Evolutionary conservation across 345 rosid species (phyloP), one percentile per base, ranked within the genome.

Genomic region (Reutealis trisperma): DNA sequence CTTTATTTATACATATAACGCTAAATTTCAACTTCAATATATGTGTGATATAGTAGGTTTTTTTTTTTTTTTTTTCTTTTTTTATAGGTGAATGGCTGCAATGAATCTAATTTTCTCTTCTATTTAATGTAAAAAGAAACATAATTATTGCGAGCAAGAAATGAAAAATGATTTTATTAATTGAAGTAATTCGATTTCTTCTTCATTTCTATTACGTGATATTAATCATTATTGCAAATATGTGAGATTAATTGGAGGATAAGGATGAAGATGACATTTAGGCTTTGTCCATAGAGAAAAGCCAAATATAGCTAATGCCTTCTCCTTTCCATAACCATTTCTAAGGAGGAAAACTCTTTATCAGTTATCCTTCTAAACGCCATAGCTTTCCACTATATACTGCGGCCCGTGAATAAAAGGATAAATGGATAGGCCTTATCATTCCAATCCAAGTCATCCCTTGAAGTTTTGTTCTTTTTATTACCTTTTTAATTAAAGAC

Each of bases 261-360:
- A 37, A 60, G 44, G 63, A 60, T 11, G 69, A 77, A 42, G 62
- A 71, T 24, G 75, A 62, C 75, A 77, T 16, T 18, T 70, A 22
- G 34, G 44, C 51, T 63, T 71, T 57, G 32, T 74, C 71, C 25
- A 49, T 44, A 45, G 6, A 14, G 59, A 45, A 61, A 2, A 42
- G 37, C 22, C 3, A 41, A 14, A 8, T 1, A 27, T 1, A 27
- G 41, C 41, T 37, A 37, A 4, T 37, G 41, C 41, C 3, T 62
- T 8, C n/a, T 14, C 59, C 13, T 4, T 42, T 25, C 25, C 47
- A 32, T 65, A 25, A 24, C 22, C 37, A 13, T 65, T 27, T 67
- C 55, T 24, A 11, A 45, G 62, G 72, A 11, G 67, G n/a, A 51
- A 8, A 59, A n/a, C 11, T 49, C 25, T 62, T 49, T 4, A 55